A percentile compares a stretch with the other conserved stretches of the same genome.
Evolutionary conservation across 306 rosid genomes (phyloP).

Genomic region (Cajanus cajan): DNA sequence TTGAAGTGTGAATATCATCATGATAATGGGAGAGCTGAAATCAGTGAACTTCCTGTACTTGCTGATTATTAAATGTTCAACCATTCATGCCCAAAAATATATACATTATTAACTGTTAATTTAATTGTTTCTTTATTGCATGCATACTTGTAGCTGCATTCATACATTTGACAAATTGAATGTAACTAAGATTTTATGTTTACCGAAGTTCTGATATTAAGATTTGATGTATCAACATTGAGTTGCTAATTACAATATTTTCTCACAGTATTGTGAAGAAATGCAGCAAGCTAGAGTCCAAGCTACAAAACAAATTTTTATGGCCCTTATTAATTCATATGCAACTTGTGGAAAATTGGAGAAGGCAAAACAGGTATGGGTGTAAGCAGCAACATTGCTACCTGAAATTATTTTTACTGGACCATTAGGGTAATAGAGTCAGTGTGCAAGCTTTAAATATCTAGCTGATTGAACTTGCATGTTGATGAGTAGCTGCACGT

Average conservation of each 20-base stretch:
- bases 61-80: background rate
- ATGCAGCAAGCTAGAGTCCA: conserved; percentile 39
- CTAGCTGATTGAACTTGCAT: conserved; percentile 9
- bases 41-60: background rate
- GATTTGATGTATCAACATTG: conserved; percentile 17
- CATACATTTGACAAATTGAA: background rate
- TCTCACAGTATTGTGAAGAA: conserved; percentile 69
- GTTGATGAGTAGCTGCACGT: background rate
- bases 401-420: background rate
- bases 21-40: background rate
- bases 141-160: background rate
- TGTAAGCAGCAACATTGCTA: conserved; percentile 9
- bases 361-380: conserved; percentile 83
- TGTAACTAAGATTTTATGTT: conserved; percentile 17
- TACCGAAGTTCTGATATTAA: background rate
- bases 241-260: conserved; percentile 39
- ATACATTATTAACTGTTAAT: background rate
- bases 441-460: conserved; percentile 4
- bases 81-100: conserved; percentile 1
- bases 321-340: conserved; percentile 77
- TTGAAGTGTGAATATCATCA: background rate
- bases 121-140: conserved; percentile 6
- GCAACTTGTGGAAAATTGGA: conserved; percentile 72
- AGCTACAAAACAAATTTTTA: conserved; percentile 51
- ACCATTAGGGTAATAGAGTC: background rate